Evolutionary conservation across 1,284 basidiomycete genomes (phyloP), one percentile per base, ranked within the genome.

Genomic region (Rhodofomes roseus): DNA sequence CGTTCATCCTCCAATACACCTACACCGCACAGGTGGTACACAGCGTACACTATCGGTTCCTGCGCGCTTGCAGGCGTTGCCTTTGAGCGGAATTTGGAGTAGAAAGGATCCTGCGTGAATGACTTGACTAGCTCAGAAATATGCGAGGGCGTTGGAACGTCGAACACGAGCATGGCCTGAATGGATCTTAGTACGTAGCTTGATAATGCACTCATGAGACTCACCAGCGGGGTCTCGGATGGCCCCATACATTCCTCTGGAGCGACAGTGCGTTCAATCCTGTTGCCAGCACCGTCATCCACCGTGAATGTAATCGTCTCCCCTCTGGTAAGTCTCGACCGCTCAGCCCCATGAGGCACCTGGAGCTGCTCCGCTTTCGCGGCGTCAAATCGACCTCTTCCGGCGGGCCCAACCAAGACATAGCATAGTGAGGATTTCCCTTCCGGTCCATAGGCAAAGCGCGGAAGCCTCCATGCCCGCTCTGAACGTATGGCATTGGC

Each of bases 301-400:
- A 82, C 77, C 39, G 75, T 76, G 55, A 89, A 78, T 0, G 78
- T 82, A 22, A 92, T 74, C 20, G 78, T 74, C 71, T 87, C 71
- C 8, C 83, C 91, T 64, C 66, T 81, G 57, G 78, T 81, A 29
- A 83, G 74, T 65, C 67, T 70, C 25, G 78, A 71, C 50, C 79
- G 70, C 70, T 76, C 61, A 2, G 79, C 80, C 3, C 92, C 91
- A 1, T 76, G 76, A 1, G 83, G 80, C 2, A 98, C 77, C 9
- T 89, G 88, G 0, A 95, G 77, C 36, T 76, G 81, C 6, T 78
- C 70, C 0, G 95, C 93, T 63, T 84, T 87, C 59, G 75, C 74
- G 0, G 75, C 85, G 63, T 96, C 84, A 69, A 98, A 96, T 73
- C 92, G 94, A n/a, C 95, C 95, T 2, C 93, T 85, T 40, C 88